phyloP scores from a whole-genome alignment of 495 filamentous ascomycete genomes.

The Neurospora africana region DNA sequence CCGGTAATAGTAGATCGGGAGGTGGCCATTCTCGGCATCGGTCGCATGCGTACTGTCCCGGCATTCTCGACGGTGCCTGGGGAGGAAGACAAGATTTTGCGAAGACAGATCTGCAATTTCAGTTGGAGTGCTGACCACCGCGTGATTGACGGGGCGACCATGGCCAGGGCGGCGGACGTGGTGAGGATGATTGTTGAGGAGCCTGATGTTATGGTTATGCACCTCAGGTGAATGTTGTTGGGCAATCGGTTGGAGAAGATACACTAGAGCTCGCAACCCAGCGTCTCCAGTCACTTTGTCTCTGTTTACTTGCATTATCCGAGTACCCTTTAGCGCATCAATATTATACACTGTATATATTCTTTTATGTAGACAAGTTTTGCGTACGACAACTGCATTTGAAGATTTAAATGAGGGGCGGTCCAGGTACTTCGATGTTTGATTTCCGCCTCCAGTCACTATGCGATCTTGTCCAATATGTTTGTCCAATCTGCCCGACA shows the following conservation, averaged over 20 bases:
- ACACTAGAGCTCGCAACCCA: not conserved
- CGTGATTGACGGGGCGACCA: constrained; percentile 86
- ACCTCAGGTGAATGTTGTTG: constrained; percentile 29
- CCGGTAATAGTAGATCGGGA: constrained; percentile 86
- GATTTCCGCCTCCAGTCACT: not conserved
- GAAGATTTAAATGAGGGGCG: not conserved
- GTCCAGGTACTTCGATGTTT: not conserved
- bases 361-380: not conserved
- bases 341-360: not conserved
- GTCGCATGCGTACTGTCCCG: constrained; percentile 61
- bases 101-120: constrained; percentile 65
- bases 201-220: constrained; percentile 71
- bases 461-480: not conserved
- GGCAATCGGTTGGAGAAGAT: not conserved
- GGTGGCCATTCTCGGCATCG: constrained; percentile 86
- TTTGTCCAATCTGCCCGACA: not conserved
- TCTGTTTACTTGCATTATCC: not conserved
- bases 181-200: constrained; percentile 70
- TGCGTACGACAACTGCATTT: not conserved
- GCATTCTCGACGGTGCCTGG: constrained; percentile 45
- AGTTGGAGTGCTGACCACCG: constrained; percentile 97
- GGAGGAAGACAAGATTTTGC: constrained; percentile 45
- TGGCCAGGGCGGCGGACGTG: constrained; percentile 77
- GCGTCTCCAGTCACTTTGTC: not conserved
- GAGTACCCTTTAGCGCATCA: not conserved